Percentiles rank a stretch among this genome's conserved stretches.
phyloP scores from a whole-genome alignment of 176 grass and related monocot species.

The Oryza australiensis region DNA sequence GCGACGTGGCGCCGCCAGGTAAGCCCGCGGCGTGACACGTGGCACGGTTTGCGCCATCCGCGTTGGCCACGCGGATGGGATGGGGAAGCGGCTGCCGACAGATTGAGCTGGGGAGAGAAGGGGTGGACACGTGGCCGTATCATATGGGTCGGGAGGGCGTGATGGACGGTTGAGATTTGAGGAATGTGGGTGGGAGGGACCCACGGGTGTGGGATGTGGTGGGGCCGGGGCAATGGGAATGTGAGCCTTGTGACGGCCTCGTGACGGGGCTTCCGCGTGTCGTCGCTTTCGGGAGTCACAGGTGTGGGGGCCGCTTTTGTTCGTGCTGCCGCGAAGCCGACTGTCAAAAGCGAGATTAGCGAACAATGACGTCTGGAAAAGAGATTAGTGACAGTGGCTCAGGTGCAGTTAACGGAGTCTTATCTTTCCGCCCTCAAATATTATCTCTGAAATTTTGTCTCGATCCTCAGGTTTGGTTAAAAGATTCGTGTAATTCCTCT shows the following conservation, averaged over 20 bases:
- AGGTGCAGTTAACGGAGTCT: no score
- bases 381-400: background rate
- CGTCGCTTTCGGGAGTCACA: background rate
- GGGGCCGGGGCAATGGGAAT: background rate
- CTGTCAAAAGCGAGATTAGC: background rate
- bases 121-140: background rate
- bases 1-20: slow-evolving; percentile 18
- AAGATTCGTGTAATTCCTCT: no score
- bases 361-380: background rate
- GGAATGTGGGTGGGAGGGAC: no score
- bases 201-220: no score
- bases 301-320: background rate
- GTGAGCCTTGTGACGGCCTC: no score
- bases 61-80: background rate
- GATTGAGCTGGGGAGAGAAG: background rate
- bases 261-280: background rate
- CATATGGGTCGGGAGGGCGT: background rate
- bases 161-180: background rate
- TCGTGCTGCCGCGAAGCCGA: no score
- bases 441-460: no score
- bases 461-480: no score
- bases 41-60: background rate
- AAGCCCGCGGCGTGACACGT: background rate
- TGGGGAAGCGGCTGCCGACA: background rate
- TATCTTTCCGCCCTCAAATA: no score